Evolutionary conservation across 768 basidiomycete species (phyloP), one percentile per base, ranked within the genome.

Genomic region (Phylloporus scabripes): DNA sequence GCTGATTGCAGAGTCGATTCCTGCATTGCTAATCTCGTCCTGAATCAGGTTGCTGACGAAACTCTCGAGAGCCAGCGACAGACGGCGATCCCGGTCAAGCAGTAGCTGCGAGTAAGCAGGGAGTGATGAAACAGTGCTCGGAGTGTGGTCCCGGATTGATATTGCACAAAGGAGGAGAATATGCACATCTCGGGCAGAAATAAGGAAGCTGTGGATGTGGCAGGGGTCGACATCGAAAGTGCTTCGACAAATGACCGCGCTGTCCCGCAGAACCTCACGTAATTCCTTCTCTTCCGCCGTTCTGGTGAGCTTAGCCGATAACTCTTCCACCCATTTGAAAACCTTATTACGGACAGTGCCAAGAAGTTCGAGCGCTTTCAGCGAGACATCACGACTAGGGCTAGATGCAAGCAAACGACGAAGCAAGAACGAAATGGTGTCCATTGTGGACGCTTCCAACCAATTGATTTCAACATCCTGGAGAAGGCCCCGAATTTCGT

Each of bases 401-500:
- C 44, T 55, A 11, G 67, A 64, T 0, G 65, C 57, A 23, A 75
- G 56, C 5, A 76, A 47, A 7, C 77, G 73, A 51, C 54, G 46
- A 7, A 60, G 57, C 6, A 78, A 51, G 20, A 65, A 46, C 2
- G 66, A 60, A 20, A 70, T 59, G 3, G 64, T 71, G 50, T 60
- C 45, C 48, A 72, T 56, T 0, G 69, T 56, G 7, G 58, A 45
- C 0, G 53, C 57, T 49, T 70, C 63, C 42, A 65, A 53, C 77
- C 77, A 78, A 46, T 73, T 78, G 8, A 46, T 63, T 44, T 62
- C 54, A 21, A 78, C 55, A 18, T 60, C 63, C 20, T 37, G 43
- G 15, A 74, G 37, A 3, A 73, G 57, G 15, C 50, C 51, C 8
- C 65, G 58, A 3, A 74, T 50, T 46, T 72, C 71, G 5, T 38